These are phyloP conservation scores for Mucor irregularis DNA, from an alignment of 371 early-diverging fungal genomes.

Conservation along the genomic window DNA sequence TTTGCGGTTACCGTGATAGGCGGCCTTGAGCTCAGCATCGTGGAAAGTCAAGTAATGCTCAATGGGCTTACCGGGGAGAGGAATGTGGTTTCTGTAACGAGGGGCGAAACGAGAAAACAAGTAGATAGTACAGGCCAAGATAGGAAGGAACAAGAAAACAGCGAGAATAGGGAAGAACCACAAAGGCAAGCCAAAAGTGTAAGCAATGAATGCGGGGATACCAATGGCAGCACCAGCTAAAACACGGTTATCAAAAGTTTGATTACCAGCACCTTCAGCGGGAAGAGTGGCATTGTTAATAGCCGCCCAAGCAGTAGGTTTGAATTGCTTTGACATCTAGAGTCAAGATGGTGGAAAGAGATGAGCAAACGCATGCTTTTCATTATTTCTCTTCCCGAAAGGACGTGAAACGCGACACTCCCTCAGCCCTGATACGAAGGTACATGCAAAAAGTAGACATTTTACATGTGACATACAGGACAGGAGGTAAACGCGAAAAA, in stretches of 20 bases:
- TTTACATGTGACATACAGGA: too few relatives aligned
- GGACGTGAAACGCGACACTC: too few relatives aligned
- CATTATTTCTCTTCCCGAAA: background rate
- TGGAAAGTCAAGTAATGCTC: constrained; percentile 88
- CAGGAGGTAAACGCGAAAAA: too few relatives aligned
- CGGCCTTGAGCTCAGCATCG: constrained; percentile 71
- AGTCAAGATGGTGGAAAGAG: background rate
- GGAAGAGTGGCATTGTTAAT: constrained; percentile 66
- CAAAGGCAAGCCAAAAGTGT: constrained; percentile 58
- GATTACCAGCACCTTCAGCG: constrained; percentile 79
- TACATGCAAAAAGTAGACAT: too few relatives aligned
- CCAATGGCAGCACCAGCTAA: constrained; percentile 55
- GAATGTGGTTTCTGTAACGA: constrained; percentile 69
- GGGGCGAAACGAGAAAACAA: constrained; percentile 66
- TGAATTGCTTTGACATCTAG: constrained; percentile 36
- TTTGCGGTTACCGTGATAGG: constrained; percentile 78
- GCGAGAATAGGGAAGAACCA: constrained; percentile 63
- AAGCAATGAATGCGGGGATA: constrained; percentile 63
- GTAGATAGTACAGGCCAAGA: constrained; percentile 69
- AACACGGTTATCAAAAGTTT: constrained; percentile 68
- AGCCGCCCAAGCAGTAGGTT: constrained; percentile 59
- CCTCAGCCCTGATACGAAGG: too few relatives aligned
- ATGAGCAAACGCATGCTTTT: background rate
- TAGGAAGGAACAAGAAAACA: constrained; percentile 62
- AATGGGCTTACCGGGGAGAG: constrained; percentile 77